Conservation (phyloP, 345 rosid species). For the Salix udensis region DNA sequence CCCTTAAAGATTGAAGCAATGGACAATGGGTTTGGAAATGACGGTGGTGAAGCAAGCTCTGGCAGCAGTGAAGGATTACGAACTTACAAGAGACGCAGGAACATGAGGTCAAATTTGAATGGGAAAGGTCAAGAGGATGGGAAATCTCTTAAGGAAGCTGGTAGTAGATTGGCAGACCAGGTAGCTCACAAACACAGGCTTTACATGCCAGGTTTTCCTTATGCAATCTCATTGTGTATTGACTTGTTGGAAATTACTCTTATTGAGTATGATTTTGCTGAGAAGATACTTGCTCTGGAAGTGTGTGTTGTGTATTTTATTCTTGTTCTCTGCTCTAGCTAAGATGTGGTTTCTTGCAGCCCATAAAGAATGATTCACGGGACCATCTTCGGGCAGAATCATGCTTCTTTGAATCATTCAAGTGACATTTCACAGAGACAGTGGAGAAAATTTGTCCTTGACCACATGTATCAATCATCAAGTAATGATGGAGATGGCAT, state of each 20-base stretch:
- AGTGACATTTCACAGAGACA: conserved; percentile 23
- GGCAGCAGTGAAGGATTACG: conserved; percentile 37
- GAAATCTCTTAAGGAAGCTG: conserved; percentile 34
- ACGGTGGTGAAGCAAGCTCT: conserved; percentile 39
- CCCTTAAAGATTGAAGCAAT: conserved; percentile 33
- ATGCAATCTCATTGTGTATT: not conserved
- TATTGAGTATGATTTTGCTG: not conserved
- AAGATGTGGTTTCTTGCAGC: conserved; percentile 24
- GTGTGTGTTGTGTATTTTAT: not conserved
- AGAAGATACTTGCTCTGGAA: not conserved
- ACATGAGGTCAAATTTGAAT: conserved; percentile 33
- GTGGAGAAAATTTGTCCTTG: conserved; percentile 43
- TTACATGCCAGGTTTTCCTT: not conserved
- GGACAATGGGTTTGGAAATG: conserved; percentile 37
- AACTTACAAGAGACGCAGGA: conserved; percentile 77
- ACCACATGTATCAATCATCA: conserved; percentile 42
- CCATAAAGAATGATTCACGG: conserved; percentile 6
- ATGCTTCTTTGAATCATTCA: conserved; percentile 21
- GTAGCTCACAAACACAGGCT: conserved; percentile 25
- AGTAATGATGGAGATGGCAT: conserved; percentile 45
- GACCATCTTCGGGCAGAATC: conserved; percentile 8
- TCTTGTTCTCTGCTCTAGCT: conserved; percentile 6
- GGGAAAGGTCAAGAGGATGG: conserved; percentile 32
- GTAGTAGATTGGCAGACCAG: conserved; percentile 39
- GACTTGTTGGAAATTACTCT: not conserved